A percentile compares a stretch with the other conserved stretches of the same genome.
Conservation (phyloP, 2,329 filamentous ascomycete genomes). For the Paecilomyces niveus region DNA sequence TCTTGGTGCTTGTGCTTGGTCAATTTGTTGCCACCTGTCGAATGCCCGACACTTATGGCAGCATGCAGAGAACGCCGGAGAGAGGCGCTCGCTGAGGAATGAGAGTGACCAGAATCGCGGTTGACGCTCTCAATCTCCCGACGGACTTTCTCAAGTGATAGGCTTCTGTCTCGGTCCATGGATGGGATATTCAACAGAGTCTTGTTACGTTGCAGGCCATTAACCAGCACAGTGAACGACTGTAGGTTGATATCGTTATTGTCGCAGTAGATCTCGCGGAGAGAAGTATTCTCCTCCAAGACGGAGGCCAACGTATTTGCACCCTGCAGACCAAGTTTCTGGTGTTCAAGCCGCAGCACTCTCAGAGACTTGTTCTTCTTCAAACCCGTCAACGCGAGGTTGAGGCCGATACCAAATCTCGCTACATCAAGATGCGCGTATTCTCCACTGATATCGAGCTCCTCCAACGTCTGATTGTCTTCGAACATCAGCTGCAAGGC, state of each 20-base stretch:
- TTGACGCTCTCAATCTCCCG: constrained; percentile 48
- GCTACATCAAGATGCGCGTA: constrained; percentile 65
- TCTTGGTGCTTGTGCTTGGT: constrained; percentile 20
- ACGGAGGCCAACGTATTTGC: constrained; percentile 64
- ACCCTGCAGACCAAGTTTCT: constrained; percentile 62
- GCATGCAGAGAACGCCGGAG: constrained; percentile 38
- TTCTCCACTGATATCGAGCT: constrained; percentile 64
- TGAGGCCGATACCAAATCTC: constrained; percentile 61
- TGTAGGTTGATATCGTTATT: constrained; percentile 67
- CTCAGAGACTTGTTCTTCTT: constrained; percentile 57
- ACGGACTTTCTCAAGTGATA: constrained; percentile 54
- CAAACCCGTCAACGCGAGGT: constrained; percentile 57
- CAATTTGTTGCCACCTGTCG: constrained; percentile 22
- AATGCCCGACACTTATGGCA: constrained; percentile 27
- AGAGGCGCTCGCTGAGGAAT: constrained; percentile 28
- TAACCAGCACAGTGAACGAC: constrained; percentile 62
- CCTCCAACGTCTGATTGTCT: constrained; percentile 58
- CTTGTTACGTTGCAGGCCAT: constrained; percentile 59
- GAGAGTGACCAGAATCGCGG: constrained; percentile 28
- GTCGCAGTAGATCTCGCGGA: constrained; percentile 62
- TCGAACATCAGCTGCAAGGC: constrained; percentile 58
- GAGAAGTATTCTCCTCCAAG: constrained; percentile 54
- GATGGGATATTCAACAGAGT: constrained; percentile 55
- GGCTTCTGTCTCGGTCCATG: constrained; percentile 56
- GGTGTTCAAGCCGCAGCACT: constrained; percentile 58